Base-by-base conservation (phyloP, 2,329 filamentous ascomycete genomes). In the Aspergillus arachidicola region DNA sequence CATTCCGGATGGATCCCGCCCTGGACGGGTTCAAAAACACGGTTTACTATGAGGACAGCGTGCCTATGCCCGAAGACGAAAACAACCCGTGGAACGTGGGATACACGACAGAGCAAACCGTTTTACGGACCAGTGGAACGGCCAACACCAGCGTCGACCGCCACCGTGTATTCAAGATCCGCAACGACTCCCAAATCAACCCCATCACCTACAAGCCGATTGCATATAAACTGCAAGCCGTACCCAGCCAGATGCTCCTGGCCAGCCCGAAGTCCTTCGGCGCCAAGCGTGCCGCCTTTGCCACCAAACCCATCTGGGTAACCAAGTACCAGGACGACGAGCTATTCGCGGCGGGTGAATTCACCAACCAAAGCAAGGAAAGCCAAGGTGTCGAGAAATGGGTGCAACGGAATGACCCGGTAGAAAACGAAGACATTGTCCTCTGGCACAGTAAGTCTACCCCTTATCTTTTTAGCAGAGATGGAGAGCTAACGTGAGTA, bases 1-100 rank as follows among this genome's bases (percentile, higher is more conserved):
- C 85, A 3, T 81, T 89, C 6, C 84, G 87, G 10, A 80, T 89
- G 14, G 87, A 89, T 70, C 87, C 87, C 21, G 85, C 85, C 67
- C 79, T 88, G 56, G 86, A 86, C 63, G 87, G 87, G 0, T 81
- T 82, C 64, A 76, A 79, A 30, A 87, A 88, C 71, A 78, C 82
- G 1, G 74, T 87, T 30, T 81, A 85, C 61, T 85, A 89, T 70
- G 81, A 85, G 61, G 86, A 88, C 69, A 85, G 85, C 3, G 83
- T 87, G 58, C 76, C 89, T 0, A 86, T 91, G 82, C 85, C 87
- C 2, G 80, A 87, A 54, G 80, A 83, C 48, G 73, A 76, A 1
- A 74, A 75, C 23, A 79, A 88, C 70, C 85, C 85, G 3, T 82
- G 82, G 68, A 81, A 82, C 12, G 77, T 81, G 32, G 82, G 82